A percentile compares a stretch with the other conserved stretches of the same genome.
Conservation (phyloP, 805 yeast species). For the Yarrowia bubula region DNA sequence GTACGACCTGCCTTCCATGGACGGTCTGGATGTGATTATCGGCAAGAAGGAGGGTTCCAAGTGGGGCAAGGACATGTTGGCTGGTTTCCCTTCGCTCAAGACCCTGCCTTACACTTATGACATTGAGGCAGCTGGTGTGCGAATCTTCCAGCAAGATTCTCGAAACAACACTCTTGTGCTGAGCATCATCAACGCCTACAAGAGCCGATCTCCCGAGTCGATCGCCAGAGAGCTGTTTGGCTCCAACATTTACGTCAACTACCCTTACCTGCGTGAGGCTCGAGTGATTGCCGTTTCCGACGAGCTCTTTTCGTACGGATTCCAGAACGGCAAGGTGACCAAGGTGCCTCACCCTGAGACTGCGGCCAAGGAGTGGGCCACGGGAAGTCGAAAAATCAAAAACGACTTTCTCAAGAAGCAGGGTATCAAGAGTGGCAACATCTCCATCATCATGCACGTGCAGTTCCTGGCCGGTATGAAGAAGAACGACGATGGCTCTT, state of each 20-base stretch:
- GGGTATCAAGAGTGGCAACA: conserved; percentile 59
- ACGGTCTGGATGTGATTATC: conserved; percentile 39
- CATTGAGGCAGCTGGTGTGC: conserved; percentile 56
- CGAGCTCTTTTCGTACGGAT: conserved; percentile 48
- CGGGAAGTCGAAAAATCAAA: conserved; percentile 43
- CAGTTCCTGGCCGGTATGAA: conserved; percentile 73
- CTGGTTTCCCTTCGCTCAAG: conserved; percentile 86
- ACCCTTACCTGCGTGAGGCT: conserved; percentile 91
- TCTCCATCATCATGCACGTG: conserved; percentile 66
- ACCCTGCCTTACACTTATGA: conserved; percentile 58
- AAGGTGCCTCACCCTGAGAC: conserved; percentile 45
- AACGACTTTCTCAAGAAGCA: conserved; percentile 45
- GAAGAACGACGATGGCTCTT: conserved; percentile 70
- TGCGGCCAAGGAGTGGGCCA: conserved; percentile 49
- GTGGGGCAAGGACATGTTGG: conserved; percentile 66
- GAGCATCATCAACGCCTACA: conserved; percentile 50
- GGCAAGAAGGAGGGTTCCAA: conserved; percentile 68
- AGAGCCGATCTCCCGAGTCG: conserved; percentile 50
- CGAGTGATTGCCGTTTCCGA: conserved; percentile 64
- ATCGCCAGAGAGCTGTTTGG: conserved; percentile 63
- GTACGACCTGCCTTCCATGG: conserved; percentile 52
- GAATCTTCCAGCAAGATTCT: conserved; percentile 82
- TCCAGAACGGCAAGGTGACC: conserved; percentile 33
- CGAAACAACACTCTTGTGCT: conserved; percentile 78
- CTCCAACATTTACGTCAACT: conserved; percentile 66